A percentile compares a stretch with the other conserved stretches of the same genome.
Conservation (phyloP, 106 monocot genomes). For the Allium fistulosum region DNA sequence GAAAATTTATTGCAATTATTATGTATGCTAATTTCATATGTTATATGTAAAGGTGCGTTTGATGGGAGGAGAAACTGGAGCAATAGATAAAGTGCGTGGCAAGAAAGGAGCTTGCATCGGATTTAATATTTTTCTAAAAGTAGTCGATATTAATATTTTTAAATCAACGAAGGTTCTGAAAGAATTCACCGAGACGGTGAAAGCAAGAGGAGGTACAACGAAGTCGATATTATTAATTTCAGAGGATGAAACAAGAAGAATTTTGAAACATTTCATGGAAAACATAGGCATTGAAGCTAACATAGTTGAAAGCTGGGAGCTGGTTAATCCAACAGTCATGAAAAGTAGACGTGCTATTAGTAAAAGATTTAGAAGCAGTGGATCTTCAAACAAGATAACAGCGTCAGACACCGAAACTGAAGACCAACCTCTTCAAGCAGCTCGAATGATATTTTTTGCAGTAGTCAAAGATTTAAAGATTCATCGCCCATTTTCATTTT, state of each 20-base stretch:
- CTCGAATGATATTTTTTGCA: background rate
- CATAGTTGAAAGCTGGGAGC: no score
- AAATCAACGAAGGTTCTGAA: conserved; percentile 3
- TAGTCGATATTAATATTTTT: conserved; percentile 4
- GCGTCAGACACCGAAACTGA: no score
- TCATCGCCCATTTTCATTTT: conserved; percentile 8
- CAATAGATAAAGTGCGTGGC: conserved; percentile 55
- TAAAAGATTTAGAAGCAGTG: no score
- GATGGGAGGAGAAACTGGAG: conserved; percentile 86
- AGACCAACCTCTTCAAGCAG: conserved; percentile 12
- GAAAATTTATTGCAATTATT: background rate
- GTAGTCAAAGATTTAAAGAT: conserved; percentile 17
- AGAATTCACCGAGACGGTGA: conserved; percentile 12
- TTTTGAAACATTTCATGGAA: conserved; percentile 51
- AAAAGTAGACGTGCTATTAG: no score
- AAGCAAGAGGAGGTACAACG: conserved; percentile 16
- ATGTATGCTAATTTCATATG: background rate
- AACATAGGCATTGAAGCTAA: no score
- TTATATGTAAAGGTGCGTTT: conserved; percentile 57
- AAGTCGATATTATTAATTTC: conserved; percentile 22
- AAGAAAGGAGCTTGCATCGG: conserved; percentile 74
- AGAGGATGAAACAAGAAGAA: conserved; percentile 49
- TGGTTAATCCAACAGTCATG: no score
- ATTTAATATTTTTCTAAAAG: conserved; percentile 73
- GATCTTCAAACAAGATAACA: no score